Base-by-base conservation (phyloP, 371 early-diverging fungal species). In the Syncephalastrum contaminatum region DNA sequence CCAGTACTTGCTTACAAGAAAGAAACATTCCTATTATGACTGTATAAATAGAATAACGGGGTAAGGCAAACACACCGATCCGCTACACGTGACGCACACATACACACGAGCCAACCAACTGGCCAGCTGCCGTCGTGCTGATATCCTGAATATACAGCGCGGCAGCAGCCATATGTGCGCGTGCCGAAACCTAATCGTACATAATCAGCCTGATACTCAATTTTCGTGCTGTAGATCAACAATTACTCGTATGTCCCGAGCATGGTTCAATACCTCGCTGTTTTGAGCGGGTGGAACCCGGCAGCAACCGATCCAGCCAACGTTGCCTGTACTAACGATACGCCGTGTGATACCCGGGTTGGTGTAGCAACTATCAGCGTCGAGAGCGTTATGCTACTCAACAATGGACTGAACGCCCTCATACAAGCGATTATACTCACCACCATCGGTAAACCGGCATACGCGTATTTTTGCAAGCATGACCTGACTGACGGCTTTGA, bases 221-320 rank as follows among this genome's bases (percentile, higher is more conserved):
- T 30, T 30, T 30, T 10, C 12, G 10, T 24, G 41, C 13, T 46
- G 10, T 27, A 64, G 64, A 56, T 66, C 40, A 66, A 66, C 42
- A 62, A 66, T 25, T 66, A 66, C 50, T 40, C 53, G 2, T 66
- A 66, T 48, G 56, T 62, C 4, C 67, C 67, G 5, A 54, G 43
- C 46, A 52, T 66, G 48, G 58, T 66, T 13, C 67, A 66, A 22
- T 61, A 59, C 16, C 27, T 66, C 14, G 56, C 53, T 5, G 27
- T 24, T 12, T 5, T 12, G 39, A 57, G 51, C 43, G 62, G 62
- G 2, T 62, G 62, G 59, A 55, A 62, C 39, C 59, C 59, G 15
- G 48, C 15, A 6, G 16, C 22, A 20, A 43, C 39, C 18, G 56
- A 59, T 47, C 14, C 19, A 7, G 52, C 36, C 12, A 21, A 20